A percentile compares a stretch with the other conserved stretches of the same genome.
Conservation (phyloP, 345 rosid species). For the Linum lewisii region DNA sequence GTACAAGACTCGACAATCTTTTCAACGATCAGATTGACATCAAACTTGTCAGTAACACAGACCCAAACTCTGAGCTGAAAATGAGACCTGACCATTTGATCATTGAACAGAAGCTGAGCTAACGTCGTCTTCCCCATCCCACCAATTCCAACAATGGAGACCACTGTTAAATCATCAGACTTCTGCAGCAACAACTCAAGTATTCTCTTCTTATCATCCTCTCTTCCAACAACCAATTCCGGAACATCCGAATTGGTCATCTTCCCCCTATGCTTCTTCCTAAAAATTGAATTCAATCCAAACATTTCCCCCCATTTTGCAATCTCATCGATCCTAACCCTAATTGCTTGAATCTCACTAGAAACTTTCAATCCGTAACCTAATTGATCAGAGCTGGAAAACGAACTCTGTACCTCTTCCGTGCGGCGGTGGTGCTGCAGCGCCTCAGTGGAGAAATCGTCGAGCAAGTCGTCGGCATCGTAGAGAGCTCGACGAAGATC, state of each 20-base stretch:
- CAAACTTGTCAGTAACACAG: not conserved
- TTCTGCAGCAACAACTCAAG: not conserved
- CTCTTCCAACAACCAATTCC: not conserved
- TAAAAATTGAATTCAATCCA: not conserved
- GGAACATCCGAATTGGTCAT: not conserved
- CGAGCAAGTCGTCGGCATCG: not conserved
- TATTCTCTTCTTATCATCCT: not conserved
- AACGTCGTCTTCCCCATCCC: not conserved
- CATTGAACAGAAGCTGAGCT: not conserved
- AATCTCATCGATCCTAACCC: not conserved
- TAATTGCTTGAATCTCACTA: not conserved
- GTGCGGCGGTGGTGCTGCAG: not conserved
- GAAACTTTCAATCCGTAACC: not conserved
- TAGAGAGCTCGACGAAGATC: not conserved
- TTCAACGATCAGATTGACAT: not conserved
- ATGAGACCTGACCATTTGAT: not conserved
- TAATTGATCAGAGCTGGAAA: not conserved
- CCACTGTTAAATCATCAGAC: not conserved
- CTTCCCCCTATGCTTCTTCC: not conserved
- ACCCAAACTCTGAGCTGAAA: not conserved
- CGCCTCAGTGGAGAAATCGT: conserved; percentile 7
- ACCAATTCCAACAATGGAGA: not conserved
- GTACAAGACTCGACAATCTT: not conserved
- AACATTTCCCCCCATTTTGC: not conserved
- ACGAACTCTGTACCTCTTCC: not conserved